Percentiles rank a stretch among this genome's conserved stretches.
Conservation (phyloP, 2,329 filamentous ascomycete genomes). For the Paracamarosporium sp. region DNA sequence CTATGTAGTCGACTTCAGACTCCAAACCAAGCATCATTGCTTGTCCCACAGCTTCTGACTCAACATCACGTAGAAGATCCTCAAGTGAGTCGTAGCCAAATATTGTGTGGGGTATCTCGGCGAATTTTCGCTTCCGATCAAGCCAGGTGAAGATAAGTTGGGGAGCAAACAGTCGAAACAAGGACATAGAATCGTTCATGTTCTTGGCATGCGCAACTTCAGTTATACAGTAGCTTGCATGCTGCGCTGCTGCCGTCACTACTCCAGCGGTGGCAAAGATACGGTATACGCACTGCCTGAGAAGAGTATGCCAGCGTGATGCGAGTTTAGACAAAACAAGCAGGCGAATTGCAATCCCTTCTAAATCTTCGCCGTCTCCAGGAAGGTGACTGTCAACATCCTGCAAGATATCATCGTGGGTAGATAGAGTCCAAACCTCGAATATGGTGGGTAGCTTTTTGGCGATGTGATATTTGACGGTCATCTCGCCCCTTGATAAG, state of each 20-base stretch:
- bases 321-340: constrained; percentile 78
- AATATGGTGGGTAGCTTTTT: constrained; percentile 77
- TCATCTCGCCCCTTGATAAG: constrained; percentile 69
- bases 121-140: constrained; percentile 61
- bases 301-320: constrained; percentile 82
- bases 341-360: constrained; percentile 86
- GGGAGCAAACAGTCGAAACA: constrained; percentile 85
- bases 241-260: constrained; percentile 67
- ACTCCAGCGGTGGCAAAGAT: constrained; percentile 90
- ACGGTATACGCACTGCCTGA: constrained; percentile 87
- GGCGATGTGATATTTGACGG: constrained; percentile 78
- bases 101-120: constrained; percentile 78
- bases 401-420: constrained; percentile 83
- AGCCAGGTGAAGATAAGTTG: constrained; percentile 94
- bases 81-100: constrained; percentile 77
- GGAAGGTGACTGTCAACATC: constrained; percentile 85
- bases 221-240: constrained; percentile 75
- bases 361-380: constrained; percentile 70
- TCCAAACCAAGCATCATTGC: constrained; percentile 82
- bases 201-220: constrained; percentile 70
- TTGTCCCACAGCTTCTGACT: constrained; percentile 80
- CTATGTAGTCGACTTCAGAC: constrained; percentile 66
- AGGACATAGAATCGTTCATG: constrained; percentile 68
- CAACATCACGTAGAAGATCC: constrained; percentile 73
- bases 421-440: constrained; percentile 77